A percentile compares a stretch with the other conserved stretches of the same genome.
Evolutionary conservation across 495 filamentous ascomycete genomes (phyloP).

Genomic region (Aspergillus avenaceus): DNA sequence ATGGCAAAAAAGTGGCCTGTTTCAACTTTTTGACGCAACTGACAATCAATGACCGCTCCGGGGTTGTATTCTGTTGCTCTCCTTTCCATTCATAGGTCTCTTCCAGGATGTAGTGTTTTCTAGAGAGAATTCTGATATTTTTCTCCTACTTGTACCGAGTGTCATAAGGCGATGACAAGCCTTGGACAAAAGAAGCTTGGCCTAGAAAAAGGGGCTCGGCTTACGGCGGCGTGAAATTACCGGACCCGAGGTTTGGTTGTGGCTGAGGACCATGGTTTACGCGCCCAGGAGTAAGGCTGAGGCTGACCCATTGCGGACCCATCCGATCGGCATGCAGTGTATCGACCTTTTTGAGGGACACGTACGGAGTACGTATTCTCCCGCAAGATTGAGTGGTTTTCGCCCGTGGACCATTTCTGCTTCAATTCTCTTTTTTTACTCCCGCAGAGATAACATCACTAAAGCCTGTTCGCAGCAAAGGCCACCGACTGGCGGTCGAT

Average conservation of each 20-base stretch:
- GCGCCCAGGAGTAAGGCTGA: conserved; percentile 5
- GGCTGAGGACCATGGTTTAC: neutral
- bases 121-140: neutral
- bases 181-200: conserved; percentile 29
- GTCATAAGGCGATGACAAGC: conserved; percentile 24
- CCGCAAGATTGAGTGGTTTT: too few species aligned
- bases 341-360: neutral
- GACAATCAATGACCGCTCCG: neutral
- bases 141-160: neutral
- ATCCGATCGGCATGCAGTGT: neutral
- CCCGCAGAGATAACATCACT: too few species aligned
- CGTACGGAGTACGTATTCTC: neutral
- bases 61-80: neutral
- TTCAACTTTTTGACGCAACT: neutral
- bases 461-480: too few species aligned
- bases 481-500: too few species aligned
- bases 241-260: neutral
- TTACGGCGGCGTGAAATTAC: conserved; percentile 3
- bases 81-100: neutral
- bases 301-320: conserved; percentile 1
- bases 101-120: neutral
- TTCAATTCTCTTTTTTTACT: too few species aligned
- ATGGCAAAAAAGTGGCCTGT: neutral
- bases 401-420: neutral
- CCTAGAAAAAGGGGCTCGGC: conserved; percentile 14